Evolutionary conservation across 2,329 filamentous ascomycete species (phyloP).

Genomic region (Neobulgaria alba): DNA sequence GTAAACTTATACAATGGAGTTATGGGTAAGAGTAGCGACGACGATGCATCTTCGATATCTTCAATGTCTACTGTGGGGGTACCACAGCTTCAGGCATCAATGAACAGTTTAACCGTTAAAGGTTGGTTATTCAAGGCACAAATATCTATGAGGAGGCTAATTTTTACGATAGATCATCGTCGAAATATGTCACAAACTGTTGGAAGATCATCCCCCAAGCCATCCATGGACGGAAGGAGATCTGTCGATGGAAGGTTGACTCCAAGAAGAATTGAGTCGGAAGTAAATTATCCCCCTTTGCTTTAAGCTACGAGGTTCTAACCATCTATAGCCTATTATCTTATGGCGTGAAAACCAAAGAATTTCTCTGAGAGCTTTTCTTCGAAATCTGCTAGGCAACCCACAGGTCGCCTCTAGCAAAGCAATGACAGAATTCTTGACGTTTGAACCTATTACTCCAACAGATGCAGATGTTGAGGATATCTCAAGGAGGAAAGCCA

Average conservation of each 20-base stretch:
- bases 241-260: neutral
- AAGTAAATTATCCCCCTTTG: too few relatives aligned
- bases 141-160: constrained; percentile 4
- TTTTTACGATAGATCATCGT: constrained; percentile 27
- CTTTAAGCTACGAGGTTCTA: too few relatives aligned
- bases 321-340: constrained; percentile 39
- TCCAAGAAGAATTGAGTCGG: neutral
- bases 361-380: constrained; percentile 81
- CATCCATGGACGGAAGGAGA: constrained; percentile 35
- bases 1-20: constrained; percentile 45
- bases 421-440: constrained; percentile 78
- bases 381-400: constrained; percentile 80
- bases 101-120: constrained; percentile 35
- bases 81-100: constrained; percentile 11
- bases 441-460: constrained; percentile 58
- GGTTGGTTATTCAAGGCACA: constrained; percentile 24
- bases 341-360: constrained; percentile 84
- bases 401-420: constrained; percentile 74
- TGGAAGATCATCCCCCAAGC: constrained; percentile 34
- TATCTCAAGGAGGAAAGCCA: constrained; percentile 66
- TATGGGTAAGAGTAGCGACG: constrained; percentile 52
- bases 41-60: constrained; percentile 72
- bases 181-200: constrained; percentile 32
- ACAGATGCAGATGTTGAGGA: constrained; percentile 80
- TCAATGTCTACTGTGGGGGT: constrained; percentile 26